A percentile compares a stretch with the other conserved stretches of the same genome.
phyloP scores from a whole-genome alignment of 1,284 basidiomycete species.

The Abortiporus biennis region DNA sequence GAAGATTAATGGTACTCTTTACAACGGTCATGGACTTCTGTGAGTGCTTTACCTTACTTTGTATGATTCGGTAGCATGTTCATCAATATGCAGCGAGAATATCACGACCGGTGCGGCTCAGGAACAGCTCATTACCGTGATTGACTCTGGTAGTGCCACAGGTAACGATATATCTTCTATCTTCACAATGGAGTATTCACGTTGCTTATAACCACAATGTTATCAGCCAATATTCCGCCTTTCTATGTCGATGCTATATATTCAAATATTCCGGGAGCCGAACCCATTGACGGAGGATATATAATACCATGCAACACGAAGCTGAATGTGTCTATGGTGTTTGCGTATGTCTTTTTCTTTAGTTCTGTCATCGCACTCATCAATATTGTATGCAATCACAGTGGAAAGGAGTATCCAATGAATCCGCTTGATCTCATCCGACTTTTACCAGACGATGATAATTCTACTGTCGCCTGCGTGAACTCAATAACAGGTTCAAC shows the following conservation, averaged over 20 bases:
- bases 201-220: background rate
- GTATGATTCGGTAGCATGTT: no score
- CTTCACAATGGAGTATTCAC: background rate
- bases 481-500: background rate
- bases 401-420: conserved; percentile 9
- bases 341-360: conserved; percentile 1
- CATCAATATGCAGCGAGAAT: no score
- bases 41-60: no score
- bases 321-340: conserved; percentile 1
- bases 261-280: conserved; percentile 9
- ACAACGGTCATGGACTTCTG: background rate
- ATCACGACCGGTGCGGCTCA: no score
- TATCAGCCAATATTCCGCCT: conserved; percentile 7
- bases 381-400: background rate
- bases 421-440: conserved; percentile 9
- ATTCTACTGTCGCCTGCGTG: background rate
- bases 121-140: background rate
- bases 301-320: conserved; percentile 7
- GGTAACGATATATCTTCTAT: no score
- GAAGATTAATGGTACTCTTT: conserved; percentile 8
- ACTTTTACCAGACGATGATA: background rate
- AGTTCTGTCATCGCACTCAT: no score
- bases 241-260: conserved; percentile 11
- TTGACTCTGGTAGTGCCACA: background rate
- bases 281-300: conserved; percentile 1